Percentiles rank a stretch among this genome's conserved stretches.
Conservation (phyloP, 2,329 filamentous ascomycete genomes). For the Hymenotorrendiella dingleyae region DNA sequence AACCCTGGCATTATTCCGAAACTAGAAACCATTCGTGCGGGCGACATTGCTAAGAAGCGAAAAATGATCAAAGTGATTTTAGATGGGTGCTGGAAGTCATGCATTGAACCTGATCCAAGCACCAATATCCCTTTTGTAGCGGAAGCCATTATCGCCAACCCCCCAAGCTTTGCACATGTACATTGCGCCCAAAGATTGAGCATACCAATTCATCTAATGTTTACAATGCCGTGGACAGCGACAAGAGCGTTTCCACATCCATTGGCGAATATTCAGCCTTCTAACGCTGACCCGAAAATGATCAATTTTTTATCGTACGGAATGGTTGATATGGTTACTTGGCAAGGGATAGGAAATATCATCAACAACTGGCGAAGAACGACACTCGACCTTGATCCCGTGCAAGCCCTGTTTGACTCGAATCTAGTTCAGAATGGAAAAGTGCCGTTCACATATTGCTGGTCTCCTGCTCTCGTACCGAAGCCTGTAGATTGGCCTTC, state of each 20-base stretch:
- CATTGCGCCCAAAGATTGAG: conserved; percentile 54
- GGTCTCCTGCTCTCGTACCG: conserved; percentile 35
- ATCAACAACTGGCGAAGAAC: conserved; percentile 38
- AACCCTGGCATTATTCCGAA: conserved; percentile 78
- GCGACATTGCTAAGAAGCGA: conserved; percentile 66
- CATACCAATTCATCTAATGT: conserved; percentile 60
- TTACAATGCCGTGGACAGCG: conserved; percentile 52
- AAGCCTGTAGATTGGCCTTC: conserved; percentile 36
- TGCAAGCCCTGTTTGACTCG: conserved; percentile 34
- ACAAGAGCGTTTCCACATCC: conserved; percentile 31
- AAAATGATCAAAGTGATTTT: conserved; percentile 70
- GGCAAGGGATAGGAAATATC: conserved; percentile 45
- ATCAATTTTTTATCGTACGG: conserved; percentile 42
- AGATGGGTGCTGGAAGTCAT: conserved; percentile 77
- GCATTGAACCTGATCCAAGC: conserved; percentile 50
- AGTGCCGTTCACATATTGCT: conserved; percentile 24
- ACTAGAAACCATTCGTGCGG: conserved; percentile 64
- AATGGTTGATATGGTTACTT: conserved; percentile 43
- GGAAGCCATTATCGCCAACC: conserved; percentile 26
- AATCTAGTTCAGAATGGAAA: conserved; percentile 31
- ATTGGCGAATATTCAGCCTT: conserved; percentile 39
- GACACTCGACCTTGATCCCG: conserved; percentile 35
- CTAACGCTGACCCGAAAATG: conserved; percentile 29
- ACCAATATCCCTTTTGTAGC: conserved; percentile 21
- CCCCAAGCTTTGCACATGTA: conserved; percentile 38